These are phyloP conservation scores for Rostrohypoxylon terebratum DNA, from an alignment of 495 filamentous ascomycete genomes.

Conservation along the genomic window DNA sequence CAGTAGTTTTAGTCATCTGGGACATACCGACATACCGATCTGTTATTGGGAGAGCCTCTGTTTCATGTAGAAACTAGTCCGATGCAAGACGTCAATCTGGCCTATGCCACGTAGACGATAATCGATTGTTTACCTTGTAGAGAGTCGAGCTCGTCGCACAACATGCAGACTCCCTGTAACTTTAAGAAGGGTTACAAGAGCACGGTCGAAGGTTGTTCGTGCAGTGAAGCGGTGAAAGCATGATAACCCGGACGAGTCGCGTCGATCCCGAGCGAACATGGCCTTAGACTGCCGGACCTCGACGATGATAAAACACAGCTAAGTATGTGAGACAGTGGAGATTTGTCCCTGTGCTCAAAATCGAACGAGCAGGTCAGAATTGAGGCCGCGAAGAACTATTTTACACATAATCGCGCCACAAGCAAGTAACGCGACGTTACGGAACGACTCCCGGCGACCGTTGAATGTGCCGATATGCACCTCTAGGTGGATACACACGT, in stretches of 20 bases:
- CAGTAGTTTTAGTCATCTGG: slow-evolving; percentile 42
- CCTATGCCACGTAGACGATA: slow-evolving; percentile 46
- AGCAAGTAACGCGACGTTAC: slow-evolving; percentile 7
- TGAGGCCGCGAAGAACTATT: background rate
- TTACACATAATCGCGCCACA: slow-evolving; percentile 8
- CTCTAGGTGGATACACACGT: slow-evolving; percentile 2
- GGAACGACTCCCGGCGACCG: background rate
- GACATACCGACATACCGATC: background rate
- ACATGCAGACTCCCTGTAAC: slow-evolving; percentile 19
- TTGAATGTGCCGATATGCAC: slow-evolving; percentile 13
- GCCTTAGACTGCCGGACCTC: slow-evolving; percentile 14
- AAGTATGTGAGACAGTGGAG: slow-evolving; percentile 10
- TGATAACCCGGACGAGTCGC: slow-evolving; percentile 12
- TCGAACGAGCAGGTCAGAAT: slow-evolving; percentile 14
- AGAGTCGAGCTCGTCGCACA: slow-evolving; percentile 24
- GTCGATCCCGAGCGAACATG: slow-evolving; percentile 24
- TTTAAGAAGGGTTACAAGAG: slow-evolving; percentile 17
- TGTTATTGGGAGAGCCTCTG: slow-evolving; percentile 44
- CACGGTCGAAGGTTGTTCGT: slow-evolving; percentile 20
- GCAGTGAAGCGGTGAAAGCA: slow-evolving; percentile 40
- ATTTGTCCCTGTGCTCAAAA: slow-evolving; percentile 7
- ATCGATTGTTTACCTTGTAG: slow-evolving; percentile 18
- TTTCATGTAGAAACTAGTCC: slow-evolving; percentile 46
- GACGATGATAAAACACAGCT: slow-evolving; percentile 14
- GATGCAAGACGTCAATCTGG: slow-evolving; percentile 33